Conservation (phyloP, 345 rosid genomes). For the Aurinia saxatilis region DNA sequence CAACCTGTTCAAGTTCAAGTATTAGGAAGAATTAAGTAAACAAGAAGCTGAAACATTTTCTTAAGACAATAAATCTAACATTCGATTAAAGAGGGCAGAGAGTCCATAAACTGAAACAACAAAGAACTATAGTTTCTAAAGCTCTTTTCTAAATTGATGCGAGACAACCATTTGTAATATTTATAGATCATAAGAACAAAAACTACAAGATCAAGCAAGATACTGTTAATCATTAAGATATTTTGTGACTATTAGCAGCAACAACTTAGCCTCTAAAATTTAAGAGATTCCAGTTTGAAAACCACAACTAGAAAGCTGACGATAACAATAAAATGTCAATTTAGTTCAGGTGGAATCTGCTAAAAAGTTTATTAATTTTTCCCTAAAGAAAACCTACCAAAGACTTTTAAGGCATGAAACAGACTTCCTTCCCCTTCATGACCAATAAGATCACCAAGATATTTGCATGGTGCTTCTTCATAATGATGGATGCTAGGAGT, state of each 20-base stretch:
- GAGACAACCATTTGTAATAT: not conserved
- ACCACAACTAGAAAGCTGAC: not conserved
- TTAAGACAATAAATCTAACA: not conserved
- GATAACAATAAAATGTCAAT: not conserved
- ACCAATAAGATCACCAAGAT: constrained; percentile 71
- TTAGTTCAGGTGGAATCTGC: not conserved
- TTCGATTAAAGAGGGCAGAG: not conserved
- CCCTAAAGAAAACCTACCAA: constrained; percentile 50
- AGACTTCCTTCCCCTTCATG: constrained; percentile 92
- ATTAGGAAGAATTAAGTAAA: not conserved
- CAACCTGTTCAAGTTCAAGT: constrained; percentile 56
- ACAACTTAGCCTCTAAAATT: too few relatives aligned
- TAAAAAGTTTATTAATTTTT: not conserved
- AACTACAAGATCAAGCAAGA: not conserved
- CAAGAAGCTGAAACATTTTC: not conserved
- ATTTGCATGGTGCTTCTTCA: constrained; percentile 76
- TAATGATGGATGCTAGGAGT: constrained; percentile 67
- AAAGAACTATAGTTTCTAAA: not conserved
- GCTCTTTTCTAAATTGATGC: not conserved
- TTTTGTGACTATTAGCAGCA: too few relatives aligned
- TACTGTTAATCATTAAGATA: not conserved
- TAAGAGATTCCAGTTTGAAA: not conserved
- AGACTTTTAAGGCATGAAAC: constrained; percentile 66
- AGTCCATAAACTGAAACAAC: not conserved
- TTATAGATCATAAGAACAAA: too few relatives aligned